Evolutionary conservation across 1,284 basidiomycete species (phyloP), one percentile per base, ranked within the genome.

Genomic region (Takashimella koratensis): DNA sequence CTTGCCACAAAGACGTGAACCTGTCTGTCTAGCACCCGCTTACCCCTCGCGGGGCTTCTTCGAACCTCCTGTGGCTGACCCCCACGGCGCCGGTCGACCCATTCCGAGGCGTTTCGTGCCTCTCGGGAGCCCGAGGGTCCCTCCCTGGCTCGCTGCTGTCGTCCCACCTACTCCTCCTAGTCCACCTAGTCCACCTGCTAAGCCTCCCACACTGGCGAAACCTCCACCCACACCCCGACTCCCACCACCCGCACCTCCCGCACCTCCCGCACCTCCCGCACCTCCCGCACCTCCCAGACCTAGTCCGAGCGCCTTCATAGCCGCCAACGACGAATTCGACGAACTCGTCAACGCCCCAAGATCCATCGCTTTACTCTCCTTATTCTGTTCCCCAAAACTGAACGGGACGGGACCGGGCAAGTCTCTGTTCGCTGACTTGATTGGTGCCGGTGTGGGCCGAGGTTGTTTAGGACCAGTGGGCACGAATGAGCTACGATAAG

Each of bases 91-190:
- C 5, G 70, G 70, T 41, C 73, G 57, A 2, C 74, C 71, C 74
- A 76, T 76, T 3, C 74, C 74, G 2, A 76, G 55, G 23, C 74
- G 56, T 58, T 74, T 74, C 11, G 60, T 67, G 1, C 70, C 71
- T 30, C 60, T 62, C 10, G 64, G 66, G 2, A 67, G 52, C 13
- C 49, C 53, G 1, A 60, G 42, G 20, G 24, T 30, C 1, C 25
- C 27, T 16, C 25, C 53, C 22, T 20, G 39, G 24, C 13, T 42
- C 11, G 45, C 11, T 8, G 11, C 27, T 2, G 45, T 20, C 10
- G 13, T 3, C 10, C 12, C 30, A 16, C 45, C 23, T 19, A 22
- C 6, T 22, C 5, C 13, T 25, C 45, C 23, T n/a, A 26, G 5
- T 22, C 12, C 24, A 25, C 23, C 26, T 46, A n/a, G 3, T 26